phyloP scores from a whole-genome alignment of 805 yeast species.

The Yamadazyma scolyti region DNA sequence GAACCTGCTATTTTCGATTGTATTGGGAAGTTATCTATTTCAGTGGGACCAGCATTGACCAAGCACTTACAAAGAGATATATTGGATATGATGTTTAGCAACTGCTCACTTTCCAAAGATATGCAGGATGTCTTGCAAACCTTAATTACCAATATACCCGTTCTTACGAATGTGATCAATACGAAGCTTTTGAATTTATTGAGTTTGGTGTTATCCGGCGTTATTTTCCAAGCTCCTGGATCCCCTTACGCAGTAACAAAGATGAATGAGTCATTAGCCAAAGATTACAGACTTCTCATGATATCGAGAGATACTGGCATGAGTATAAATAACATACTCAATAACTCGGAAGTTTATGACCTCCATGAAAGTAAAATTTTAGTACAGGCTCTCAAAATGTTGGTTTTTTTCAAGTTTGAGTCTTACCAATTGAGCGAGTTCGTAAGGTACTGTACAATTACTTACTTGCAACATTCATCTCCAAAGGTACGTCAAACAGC shows the following conservation, averaged over 20 bases:
- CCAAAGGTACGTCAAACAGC: conserved; percentile 81
- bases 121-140: conserved; percentile 72
- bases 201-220: conserved; percentile 77
- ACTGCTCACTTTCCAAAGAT: conserved; percentile 79
- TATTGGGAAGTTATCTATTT: conserved; percentile 76
- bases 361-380: conserved; percentile 45
- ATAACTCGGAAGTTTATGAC: conserved; percentile 30
- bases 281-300: conserved; percentile 73
- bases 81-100: conserved; percentile 65
- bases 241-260: conserved; percentile 65
- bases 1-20: conserved; percentile 89
- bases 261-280: conserved; percentile 64
- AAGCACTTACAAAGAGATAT: conserved; percentile 83
- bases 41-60: conserved; percentile 91
- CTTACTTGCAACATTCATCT: conserved; percentile 77
- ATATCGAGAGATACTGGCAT: conserved; percentile 62
- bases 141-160: conserved; percentile 71
- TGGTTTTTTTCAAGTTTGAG: conserved; percentile 70
- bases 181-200: conserved; percentile 67
- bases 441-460: conserved; percentile 78
- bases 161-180: conserved; percentile 69
- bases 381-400: conserved; percentile 74
- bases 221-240: conserved; percentile 78
- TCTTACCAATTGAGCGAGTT: conserved; percentile 80
- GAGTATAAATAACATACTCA: conserved; percentile 30